phyloP scores from a whole-genome alignment of 768 basidiomycete species.

The Tricholoma terreum region DNA sequence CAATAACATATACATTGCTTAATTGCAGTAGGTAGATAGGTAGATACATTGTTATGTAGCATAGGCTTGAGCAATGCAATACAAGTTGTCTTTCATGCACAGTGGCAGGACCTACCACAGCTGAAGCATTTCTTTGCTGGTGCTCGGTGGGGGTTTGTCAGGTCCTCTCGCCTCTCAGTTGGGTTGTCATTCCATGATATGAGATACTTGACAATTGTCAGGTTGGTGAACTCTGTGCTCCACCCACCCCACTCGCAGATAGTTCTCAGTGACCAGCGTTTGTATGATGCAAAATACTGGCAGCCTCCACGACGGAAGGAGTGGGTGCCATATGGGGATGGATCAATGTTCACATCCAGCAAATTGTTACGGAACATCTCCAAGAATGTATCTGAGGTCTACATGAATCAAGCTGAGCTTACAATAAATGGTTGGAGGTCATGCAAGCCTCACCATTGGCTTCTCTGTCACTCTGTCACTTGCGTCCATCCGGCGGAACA shows the following conservation, averaged over 20 bases:
- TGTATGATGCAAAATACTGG: slow-evolving; percentile 32
- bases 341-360: slow-evolving; percentile 36
- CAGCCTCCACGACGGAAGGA: slow-evolving; percentile 40
- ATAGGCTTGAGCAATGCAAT: background rate
- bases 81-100: slow-evolving; percentile 16
- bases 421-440: background rate
- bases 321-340: slow-evolving; percentile 36
- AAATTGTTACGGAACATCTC: slow-evolving; percentile 39
- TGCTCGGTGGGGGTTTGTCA: slow-evolving; percentile 28
- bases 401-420: background rate
- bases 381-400: slow-evolving; percentile 36
- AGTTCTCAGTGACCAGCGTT: slow-evolving; percentile 31
- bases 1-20: background rate
- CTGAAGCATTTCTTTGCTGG: slow-evolving; percentile 21
- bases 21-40: background rate
- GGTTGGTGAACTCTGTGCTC: slow-evolving; percentile 36
- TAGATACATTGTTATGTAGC: background rate
- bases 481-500: slow-evolving; percentile 30
- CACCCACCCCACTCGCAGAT: slow-evolving; percentile 51
- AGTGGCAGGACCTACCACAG: slow-evolving; percentile 31
- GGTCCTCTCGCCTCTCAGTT: slow-evolving; percentile 29
- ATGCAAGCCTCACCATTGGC: slow-evolving; percentile 22
- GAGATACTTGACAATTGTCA: slow-evolving; percentile 42
- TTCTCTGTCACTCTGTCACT: slow-evolving; percentile 25
- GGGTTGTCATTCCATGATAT: slow-evolving; percentile 40